Base-by-base conservation (phyloP, 805 yeast genomes). In the Starmerella apis region DNA sequence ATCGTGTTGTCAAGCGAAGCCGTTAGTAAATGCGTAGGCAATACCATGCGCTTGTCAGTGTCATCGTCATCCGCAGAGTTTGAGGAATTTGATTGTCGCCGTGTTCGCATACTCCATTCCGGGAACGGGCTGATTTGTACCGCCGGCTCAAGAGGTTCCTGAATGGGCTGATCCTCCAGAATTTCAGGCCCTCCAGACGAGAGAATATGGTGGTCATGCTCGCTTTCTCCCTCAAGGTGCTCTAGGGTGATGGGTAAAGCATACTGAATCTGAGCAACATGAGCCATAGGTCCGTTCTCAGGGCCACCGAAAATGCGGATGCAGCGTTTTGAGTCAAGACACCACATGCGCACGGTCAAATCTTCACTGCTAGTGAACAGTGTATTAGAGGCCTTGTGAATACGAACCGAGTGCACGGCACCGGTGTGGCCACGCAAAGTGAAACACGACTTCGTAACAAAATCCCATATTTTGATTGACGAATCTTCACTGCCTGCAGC, bases 401-500 rank as follows among this genome's bases (percentile, higher is more conserved):
- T 78, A 68, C 84, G 84, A 47, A 92, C 97, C 54, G 84, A 78
- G 56, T 86, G 87, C 18, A 92, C 96, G 80, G 94, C 81, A 58
- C 85, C 96, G 0, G 83, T 76, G 64, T 92, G 98, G 6, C 98
- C 98, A 37, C 96, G 73, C 51, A 92, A 71, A 0, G 97, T 87
- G 66, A 83, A 86, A 63, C 96, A 92, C 0, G 94, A 84, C 67
- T 95, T 74, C 6, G 87, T 79, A 63, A 85, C 95, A 42, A 92
- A 95, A 64, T 92, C 94, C 98, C 98, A 92, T 13, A 92, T 88
- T 65, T 87, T 86, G 48, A 92, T 83, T 0, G 95, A 86, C 55
- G 78, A 76, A 68, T 92, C 98, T 0, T 95, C 95, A 31, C 94
- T 81, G 0, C 97, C 98, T 9, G 92, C 81, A 0, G 87, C 96